phyloP scores from a whole-genome alignment of 306 rosid species.

The Inga laurina region DNA sequence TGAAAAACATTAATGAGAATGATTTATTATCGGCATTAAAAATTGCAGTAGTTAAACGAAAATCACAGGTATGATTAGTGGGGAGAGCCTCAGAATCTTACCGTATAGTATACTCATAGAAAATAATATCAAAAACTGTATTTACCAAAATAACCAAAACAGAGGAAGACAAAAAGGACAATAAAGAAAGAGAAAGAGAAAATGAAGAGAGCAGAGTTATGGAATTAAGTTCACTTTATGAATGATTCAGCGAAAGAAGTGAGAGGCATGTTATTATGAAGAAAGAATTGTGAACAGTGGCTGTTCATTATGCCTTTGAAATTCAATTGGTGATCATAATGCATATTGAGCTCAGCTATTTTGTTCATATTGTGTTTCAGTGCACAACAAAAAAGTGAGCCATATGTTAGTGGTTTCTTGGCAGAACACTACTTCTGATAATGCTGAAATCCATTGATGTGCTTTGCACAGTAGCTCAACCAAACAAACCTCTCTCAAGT shows the following conservation, averaged over 20 bases:
- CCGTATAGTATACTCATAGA: background rate
- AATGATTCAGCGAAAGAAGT: background rate
- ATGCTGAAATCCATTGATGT: background rate
- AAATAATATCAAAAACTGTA: background rate
- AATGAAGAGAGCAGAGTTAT: background rate
- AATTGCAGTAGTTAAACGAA: background rate
- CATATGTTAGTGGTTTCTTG: background rate
- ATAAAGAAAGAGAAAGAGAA: background rate
- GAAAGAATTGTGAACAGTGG: background rate
- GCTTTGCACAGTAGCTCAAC: background rate
- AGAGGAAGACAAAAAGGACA: background rate
- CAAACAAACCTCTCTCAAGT: background rate
- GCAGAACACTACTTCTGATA: background rate
- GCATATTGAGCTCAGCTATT: background rate
- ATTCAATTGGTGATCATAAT: background rate
- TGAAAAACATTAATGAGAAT: background rate
- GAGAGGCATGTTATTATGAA: background rate
- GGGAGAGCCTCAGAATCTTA: background rate
- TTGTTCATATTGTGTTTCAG: background rate
- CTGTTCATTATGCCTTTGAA: background rate
- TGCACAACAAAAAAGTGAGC: background rate
- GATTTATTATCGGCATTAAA: background rate
- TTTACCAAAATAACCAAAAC: background rate
- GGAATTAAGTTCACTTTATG: background rate
- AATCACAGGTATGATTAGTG: background rate